Conservation (phyloP, 495 filamentous ascomycete genomes). For the Clavariopsis aquatica region DNA sequence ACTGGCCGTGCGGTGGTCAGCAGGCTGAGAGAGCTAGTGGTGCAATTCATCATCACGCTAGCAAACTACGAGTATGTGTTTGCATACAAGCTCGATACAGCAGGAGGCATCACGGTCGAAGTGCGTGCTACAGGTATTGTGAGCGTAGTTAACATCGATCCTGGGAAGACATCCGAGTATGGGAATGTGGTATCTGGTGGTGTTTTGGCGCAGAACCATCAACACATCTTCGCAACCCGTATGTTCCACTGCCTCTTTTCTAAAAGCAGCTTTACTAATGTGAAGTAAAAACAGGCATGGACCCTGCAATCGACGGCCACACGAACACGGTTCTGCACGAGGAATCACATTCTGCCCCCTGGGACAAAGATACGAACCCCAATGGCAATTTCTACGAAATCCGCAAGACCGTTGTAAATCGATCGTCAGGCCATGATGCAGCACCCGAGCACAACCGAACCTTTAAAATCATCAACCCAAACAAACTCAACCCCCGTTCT, state of each 20-base stretch:
- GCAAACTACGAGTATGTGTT: constrained; percentile 47
- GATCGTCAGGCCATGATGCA: constrained; percentile 37
- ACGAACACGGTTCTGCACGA: constrained; percentile 38
- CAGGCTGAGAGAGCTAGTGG: constrained; percentile 40
- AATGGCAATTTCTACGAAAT: constrained; percentile 40
- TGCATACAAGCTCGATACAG: constrained; percentile 40
- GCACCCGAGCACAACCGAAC: constrained; percentile 36
- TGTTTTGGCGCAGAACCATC: constrained; percentile 41
- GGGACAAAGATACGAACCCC: constrained; percentile 34
- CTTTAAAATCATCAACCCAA: constrained; percentile 43
- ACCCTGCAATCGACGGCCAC: constrained; percentile 41
- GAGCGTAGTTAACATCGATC: constrained; percentile 39
- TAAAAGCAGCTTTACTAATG: neutral
- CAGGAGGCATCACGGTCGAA: constrained; percentile 40
- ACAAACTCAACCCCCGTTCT: constrained; percentile 36
- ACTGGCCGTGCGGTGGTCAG: constrained; percentile 39
- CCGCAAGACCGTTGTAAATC: constrained; percentile 32
- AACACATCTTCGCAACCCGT: constrained; percentile 37
- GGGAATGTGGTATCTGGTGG: constrained; percentile 40
- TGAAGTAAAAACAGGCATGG: constrained; percentile 34
- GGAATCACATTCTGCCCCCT: constrained; percentile 36
- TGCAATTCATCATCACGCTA: constrained; percentile 45
- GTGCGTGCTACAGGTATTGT: constrained; percentile 45
- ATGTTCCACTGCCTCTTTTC: neutral
- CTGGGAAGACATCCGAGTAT: constrained; percentile 38